A percentile compares a stretch with the other conserved stretches of the same genome.
Evolutionary conservation across 2,329 filamentous ascomycete species (phyloP).

Genomic region (Tympanopsis confertula): DNA sequence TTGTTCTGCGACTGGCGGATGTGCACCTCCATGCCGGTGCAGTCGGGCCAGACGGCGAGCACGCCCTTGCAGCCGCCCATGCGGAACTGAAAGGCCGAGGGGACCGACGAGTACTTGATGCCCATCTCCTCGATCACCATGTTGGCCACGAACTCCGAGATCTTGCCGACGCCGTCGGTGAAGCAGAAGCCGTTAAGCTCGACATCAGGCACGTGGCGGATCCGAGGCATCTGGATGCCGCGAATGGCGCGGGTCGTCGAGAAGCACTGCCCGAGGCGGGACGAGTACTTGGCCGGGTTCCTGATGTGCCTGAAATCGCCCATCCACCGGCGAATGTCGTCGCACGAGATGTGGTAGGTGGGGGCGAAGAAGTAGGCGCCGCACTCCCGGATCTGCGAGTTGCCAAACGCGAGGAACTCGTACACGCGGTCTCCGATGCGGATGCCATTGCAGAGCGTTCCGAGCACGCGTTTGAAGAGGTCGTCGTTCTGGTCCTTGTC

Average conservation of each 20-base stretch:
- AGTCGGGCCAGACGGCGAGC: constrained; percentile 61
- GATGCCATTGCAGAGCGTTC: constrained; percentile 67
- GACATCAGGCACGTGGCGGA: constrained; percentile 57
- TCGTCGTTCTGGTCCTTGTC: constrained; percentile 49
- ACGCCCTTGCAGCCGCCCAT: constrained; percentile 89
- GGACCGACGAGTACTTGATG: constrained; percentile 42
- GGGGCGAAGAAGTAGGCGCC: constrained; percentile 87
- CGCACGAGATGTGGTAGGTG: constrained; percentile 52
- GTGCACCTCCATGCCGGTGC: constrained; percentile 56
- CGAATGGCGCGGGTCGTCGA: constrained; percentile 75
- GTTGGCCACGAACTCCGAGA: constrained; percentile 66
- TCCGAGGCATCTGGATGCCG: constrained; percentile 44
- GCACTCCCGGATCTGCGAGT: constrained; percentile 85
- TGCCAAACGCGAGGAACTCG: constrained; percentile 86
- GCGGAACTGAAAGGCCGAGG: constrained; percentile 83
- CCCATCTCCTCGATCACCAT: constrained; percentile 63
- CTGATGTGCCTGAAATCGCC: constrained; percentile 72
- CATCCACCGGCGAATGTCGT: constrained; percentile 76
- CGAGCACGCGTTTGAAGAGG: constrained; percentile 62
- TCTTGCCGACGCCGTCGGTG: constrained; percentile 85
- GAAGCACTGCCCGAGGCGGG: constrained; percentile 86
- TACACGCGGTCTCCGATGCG: constrained; percentile 71
- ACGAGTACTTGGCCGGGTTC: constrained; percentile 78
- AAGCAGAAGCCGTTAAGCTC: constrained; percentile 60
- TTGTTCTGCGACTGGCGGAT: constrained; percentile 81